Evolutionary conservation across 768 basidiomycete species (phyloP), one percentile per base, ranked within the genome.

Genomic region (Collybia sordida): DNA sequence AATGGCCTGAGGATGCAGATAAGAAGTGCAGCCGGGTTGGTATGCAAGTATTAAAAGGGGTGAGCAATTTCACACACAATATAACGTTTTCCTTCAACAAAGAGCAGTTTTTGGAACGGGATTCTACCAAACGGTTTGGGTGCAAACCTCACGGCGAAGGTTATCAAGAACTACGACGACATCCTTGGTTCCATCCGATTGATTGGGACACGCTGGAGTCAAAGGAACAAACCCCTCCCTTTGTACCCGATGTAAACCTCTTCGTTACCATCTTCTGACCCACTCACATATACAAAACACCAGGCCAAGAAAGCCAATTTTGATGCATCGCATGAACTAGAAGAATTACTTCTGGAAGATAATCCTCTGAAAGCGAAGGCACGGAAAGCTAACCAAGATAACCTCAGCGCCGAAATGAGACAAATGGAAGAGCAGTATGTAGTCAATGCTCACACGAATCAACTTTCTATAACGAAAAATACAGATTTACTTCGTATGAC

Each of bases 241-340:
- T 98, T 61, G 79, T 90, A 49, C 96, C 96, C 31, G 96, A 98
- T 56, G 88, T 88, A 64, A 57, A 83, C 31, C 74, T 12, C 42
- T 34, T 36, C 19, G 24, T 54, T 58, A 49, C 41, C 23, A 41
- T 52, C 28, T 27, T 21, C 15, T 14, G 15, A 42, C 31, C 3
- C 42, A 8, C 41, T 53, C 14, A 44, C 4, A 19, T 28, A 39
- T 41, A 8, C 43, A 24, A 40, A 49, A 46, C 25, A 48, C 38
- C 62, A 98, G 95, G 86, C 87, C n/a, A 98, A 98, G 74, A 97
- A 97, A 70, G 93, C 96, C 24, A 98, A 99, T 68, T 99, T 99
- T 64, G 96, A 99, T 64, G 95, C 96, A 22, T 98, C 96, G 11
- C 95, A 98, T 62, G 96, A 99, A 68, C 73, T 99, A 28, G 96